These are phyloP conservation scores for Colletotrichum sp. DNA, from an alignment of 2,329 filamentous ascomycete genomes.

Conservation along the genomic window DNA sequence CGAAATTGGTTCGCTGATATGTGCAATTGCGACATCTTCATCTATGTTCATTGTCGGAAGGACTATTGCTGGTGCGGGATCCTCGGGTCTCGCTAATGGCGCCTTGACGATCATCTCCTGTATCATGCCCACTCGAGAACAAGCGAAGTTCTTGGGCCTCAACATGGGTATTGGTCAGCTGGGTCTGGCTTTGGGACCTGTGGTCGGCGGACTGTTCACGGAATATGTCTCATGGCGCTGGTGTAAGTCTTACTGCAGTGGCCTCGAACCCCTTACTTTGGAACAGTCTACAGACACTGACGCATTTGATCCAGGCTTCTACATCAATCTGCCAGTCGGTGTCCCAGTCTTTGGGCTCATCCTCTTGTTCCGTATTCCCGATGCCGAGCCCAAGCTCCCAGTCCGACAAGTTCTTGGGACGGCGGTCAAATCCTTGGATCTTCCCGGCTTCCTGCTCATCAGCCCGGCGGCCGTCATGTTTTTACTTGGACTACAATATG, in stretches of 20 bases:
- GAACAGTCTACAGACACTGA: not conserved
- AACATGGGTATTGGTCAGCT: constrained; percentile 27
- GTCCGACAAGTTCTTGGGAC: not conserved
- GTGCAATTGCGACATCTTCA: constrained; percentile 52
- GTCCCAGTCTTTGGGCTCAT: constrained; percentile 16
- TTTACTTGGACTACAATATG: constrained; percentile 50
- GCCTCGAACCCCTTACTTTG: not conserved
- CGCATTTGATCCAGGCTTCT: constrained; percentile 21
- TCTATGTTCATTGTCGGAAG: constrained; percentile 60
- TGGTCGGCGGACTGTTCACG: constrained; percentile 31
- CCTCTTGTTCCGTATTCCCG: constrained; percentile 25
- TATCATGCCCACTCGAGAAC: constrained; percentile 41
- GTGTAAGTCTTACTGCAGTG: constrained; percentile 14
- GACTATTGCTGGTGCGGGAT: constrained; percentile 58
- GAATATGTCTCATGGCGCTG: constrained; percentile 29
- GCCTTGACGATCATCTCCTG: constrained; percentile 54
- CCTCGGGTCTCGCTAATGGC: constrained; percentile 57
- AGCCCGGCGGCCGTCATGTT: constrained; percentile 44
- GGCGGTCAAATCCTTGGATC: constrained; percentile 35
- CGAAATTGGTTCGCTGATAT: constrained; percentile 61
- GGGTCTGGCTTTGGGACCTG: constrained; percentile 27
- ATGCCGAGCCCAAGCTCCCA: constrained; percentile 8
- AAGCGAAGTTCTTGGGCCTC: constrained; percentile 32
- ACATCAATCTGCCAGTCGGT: constrained; percentile 30
- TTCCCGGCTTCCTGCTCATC: constrained; percentile 46